phyloP scores from a whole-genome alignment of 2,329 filamentous ascomycete species.

The Sodiomyces alkalinus region DNA sequence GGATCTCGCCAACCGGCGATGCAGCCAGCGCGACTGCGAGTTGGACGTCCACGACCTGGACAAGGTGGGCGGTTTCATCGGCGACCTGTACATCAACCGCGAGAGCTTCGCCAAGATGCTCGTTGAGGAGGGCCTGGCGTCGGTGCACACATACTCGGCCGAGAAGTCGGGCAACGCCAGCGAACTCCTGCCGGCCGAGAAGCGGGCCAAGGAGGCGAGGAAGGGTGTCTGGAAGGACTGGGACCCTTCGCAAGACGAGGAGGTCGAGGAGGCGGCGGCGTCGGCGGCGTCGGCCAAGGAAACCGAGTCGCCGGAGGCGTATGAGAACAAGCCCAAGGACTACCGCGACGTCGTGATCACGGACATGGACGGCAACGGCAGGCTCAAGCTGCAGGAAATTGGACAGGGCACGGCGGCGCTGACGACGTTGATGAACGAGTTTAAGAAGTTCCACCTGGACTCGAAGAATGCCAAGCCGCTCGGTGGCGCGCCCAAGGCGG shows the following conservation, averaged over 20 bases:
- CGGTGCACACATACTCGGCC: conserved; percentile 86
- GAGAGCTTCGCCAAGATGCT: conserved; percentile 91
- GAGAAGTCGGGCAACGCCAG: conserved; percentile 84
- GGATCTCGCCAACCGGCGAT: conserved; percentile 76
- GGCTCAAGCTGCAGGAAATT: conserved; percentile 82
- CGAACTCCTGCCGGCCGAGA: conserved; percentile 77
- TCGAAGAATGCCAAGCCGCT: conserved; percentile 64
- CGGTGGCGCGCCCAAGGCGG: conserved; percentile 66
- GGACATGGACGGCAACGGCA: conserved; percentile 68
- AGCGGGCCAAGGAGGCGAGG: conserved; percentile 72
- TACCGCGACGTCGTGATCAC: conserved; percentile 92
- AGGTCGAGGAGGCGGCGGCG: conserved; percentile 37
- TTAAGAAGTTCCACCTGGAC: conserved; percentile 81
- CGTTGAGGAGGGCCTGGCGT: conserved; percentile 84
- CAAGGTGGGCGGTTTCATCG: conserved; percentile 96
- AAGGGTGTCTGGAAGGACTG: conserved; percentile 91
- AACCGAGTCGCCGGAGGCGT: conserved; percentile 24
- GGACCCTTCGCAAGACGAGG: conserved; percentile 75
- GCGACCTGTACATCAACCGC: conserved; percentile 80
- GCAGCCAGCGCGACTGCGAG: conserved; percentile 89
- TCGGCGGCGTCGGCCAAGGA: conserved; percentile 37
- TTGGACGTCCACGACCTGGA: conserved; percentile 91
- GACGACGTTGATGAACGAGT: conserved; percentile 77
- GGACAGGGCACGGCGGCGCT: conserved; percentile 74
- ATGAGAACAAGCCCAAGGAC: conserved; percentile 54